Evolutionary conservation across 2,329 filamentous ascomycete species (phyloP).

Genomic region (Fusarium piperis): DNA sequence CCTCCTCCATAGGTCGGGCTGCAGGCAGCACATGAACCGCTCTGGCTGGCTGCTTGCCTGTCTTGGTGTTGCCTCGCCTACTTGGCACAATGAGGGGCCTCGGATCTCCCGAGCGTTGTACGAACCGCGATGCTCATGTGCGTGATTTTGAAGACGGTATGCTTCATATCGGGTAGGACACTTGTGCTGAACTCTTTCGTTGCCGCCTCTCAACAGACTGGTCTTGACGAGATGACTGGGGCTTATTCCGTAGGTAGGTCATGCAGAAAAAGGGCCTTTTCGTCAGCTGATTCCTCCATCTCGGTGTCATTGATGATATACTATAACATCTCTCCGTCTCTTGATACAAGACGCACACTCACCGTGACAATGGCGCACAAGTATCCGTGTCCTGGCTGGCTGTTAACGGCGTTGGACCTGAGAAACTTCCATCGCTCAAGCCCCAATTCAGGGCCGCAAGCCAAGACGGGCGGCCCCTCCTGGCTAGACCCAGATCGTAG

Average conservation of each 20-base stretch:
- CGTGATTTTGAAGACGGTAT: not conserved
- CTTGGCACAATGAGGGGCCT: slow-evolving; percentile 30
- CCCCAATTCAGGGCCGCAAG: slow-evolving; percentile 18
- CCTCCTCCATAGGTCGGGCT: slow-evolving; percentile 25
- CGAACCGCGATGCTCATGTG: slow-evolving; percentile 10
- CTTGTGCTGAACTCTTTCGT: not conserved
- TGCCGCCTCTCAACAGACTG: not conserved
- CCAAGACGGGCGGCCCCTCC: slow-evolving; percentile 34
- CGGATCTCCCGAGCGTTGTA: slow-evolving; percentile 31
- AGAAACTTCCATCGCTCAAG: slow-evolving; percentile 4
- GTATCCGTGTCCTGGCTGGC: not conserved
- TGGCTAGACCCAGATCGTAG: slow-evolving; percentile 35
- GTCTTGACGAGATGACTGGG: not conserved
- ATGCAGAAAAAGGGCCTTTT: not conserved
- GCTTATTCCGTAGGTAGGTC: not conserved
- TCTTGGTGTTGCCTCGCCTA: slow-evolving; percentile 31
- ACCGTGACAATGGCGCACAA: not conserved
- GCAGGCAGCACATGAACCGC: slow-evolving; percentile 29
- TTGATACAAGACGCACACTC: not conserved
- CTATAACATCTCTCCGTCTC: not conserved
- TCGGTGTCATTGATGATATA: not conserved
- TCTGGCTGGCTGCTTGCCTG: slow-evolving; percentile 20
- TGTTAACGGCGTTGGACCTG: not conserved
- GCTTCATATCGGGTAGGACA: slow-evolving; percentile 13
- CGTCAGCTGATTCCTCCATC: not conserved